Evolutionary conservation across 192 early-diverging fungal genomes (phyloP), one percentile per base, ranked within the genome.

Genomic region (Rhizoclosmatium sp.): DNA sequence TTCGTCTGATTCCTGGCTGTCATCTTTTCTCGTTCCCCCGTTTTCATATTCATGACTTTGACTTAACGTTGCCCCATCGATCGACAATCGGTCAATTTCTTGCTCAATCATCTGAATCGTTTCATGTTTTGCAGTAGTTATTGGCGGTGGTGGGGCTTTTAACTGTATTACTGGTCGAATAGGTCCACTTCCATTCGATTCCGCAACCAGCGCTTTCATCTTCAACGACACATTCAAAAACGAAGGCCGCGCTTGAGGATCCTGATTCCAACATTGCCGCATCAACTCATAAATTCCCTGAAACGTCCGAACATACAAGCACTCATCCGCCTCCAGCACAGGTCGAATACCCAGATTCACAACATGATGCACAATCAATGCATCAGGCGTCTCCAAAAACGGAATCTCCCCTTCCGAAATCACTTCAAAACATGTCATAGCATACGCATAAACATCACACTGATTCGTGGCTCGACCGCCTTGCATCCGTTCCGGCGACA

Each of bases 401-500:
- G 62, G 62, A 47, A 79, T 48, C 16, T 79, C 78, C 21, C 78
- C 78, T 23, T 61, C 68, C n/a, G 64, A 69, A 3, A 75, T 7
- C 9, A 81, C 47, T 67, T 75, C 71, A 66, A 76, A 81, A 59
- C 62, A 75, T 5, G 72, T 81, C 79, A 81, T 81, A 47, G 72
- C 79, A 61, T 69, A 81, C 64, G 79, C 79, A 48, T 75, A 81
- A 10, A 76, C 56, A 47, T 81, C 79, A 12, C 65, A 40, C 3
- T 59, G 61, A n/a, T 58, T n/a, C 7, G 16, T 19, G 39, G 69
- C 19, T 7, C 51, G 48, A 19, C 2, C 16, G 16, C 78, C 78
- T 31, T 74, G 67, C 45, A 80, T 73, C 42, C 78, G 23, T 47
- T 83, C 82, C 9, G 82, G 82, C 4, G 75, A 68, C 73, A 83